A percentile compares a stretch with the other conserved stretches of the same genome.
These are phyloP conservation scores for Manihot esculenta DNA, from an alignment of 441 rosid genomes.

Conservation along the genomic window DNA sequence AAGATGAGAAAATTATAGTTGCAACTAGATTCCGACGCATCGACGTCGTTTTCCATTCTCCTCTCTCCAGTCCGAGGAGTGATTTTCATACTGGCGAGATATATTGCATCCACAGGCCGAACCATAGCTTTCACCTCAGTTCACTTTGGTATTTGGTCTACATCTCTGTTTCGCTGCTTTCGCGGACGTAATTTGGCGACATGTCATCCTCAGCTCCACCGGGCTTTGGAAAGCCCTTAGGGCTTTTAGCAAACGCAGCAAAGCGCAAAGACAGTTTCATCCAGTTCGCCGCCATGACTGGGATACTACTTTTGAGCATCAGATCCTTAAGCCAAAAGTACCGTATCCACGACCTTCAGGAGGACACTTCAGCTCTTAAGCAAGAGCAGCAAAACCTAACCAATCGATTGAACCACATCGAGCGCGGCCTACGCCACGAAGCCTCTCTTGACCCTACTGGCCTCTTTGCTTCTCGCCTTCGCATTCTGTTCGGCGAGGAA, in stretches of 20 bases:
- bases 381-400: conserved; percentile 52
- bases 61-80: too few relatives aligned
- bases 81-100: too few relatives aligned
- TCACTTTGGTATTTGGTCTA: neutral
- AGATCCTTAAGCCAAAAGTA: conserved; percentile 84
- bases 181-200: neutral
- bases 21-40: too few relatives aligned
- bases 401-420: conserved; percentile 54
- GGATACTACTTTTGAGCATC: conserved; percentile 64
- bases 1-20: too few relatives aligned
- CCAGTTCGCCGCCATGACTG: conserved; percentile 69
- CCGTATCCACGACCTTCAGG: conserved; percentile 60
- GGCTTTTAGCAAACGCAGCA: conserved; percentile 48
- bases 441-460: conserved; percentile 81
- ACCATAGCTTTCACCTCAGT: neutral
- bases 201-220: conserved; percentile 46
- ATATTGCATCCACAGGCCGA: neutral
- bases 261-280: conserved; percentile 59
- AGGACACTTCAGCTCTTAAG: conserved; percentile 57
- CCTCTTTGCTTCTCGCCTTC: conserved; percentile 67
- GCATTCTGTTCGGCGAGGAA: conserved; percentile 55
- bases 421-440: conserved; percentile 55
- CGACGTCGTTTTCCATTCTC: too few relatives aligned
- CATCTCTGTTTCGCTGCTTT: neutral
- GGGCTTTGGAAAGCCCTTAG: conserved; percentile 39